These are phyloP conservation scores for Claviceps quebecensis DNA, from an alignment of 2,329 filamentous ascomycete species.

Conservation along the genomic window DNA sequence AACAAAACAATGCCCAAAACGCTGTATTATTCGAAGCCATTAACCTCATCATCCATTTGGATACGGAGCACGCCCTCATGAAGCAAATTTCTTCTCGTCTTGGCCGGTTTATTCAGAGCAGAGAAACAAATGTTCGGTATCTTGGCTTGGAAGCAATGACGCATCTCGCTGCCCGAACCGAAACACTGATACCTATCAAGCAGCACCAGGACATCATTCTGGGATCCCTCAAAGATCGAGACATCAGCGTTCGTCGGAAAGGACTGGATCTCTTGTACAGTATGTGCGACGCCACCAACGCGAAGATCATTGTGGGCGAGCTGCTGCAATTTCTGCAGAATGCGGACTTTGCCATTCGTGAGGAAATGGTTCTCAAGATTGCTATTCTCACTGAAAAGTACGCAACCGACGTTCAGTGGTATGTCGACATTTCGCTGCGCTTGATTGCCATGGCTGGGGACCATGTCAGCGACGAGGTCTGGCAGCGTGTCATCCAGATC, in stretches of 20 bases:
- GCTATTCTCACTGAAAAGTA: constrained; percentile 98
- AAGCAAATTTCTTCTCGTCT: constrained; percentile 84
- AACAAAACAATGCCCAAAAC: constrained; percentile 98
- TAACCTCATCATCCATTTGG: constrained; percentile 93
- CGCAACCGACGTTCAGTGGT: constrained; percentile 97
- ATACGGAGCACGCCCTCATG: constrained; percentile 90
- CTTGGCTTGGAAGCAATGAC: constrained; percentile 96
- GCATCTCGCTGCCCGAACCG: constrained; percentile 82
- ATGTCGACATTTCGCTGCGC: constrained; percentile 91
- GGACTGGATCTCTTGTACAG: constrained; percentile 94
- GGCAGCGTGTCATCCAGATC: constrained; percentile 97
- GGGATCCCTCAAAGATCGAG: constrained; percentile 81
- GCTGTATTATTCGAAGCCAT: constrained; percentile 97
- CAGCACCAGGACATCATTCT: constrained; percentile 95
- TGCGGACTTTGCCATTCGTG: constrained; percentile 91
- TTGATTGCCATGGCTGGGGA: constrained; percentile 94
- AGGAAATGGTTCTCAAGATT: constrained; percentile 99
- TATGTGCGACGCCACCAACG: constrained; percentile 97
- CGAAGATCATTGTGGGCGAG: constrained; percentile 83
- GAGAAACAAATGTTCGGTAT: constrained; percentile 95
- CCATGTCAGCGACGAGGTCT: constrained; percentile 97
- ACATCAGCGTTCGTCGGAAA: constrained; percentile 94
- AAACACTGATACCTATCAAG: constrained; percentile 94
- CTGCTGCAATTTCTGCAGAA: constrained; percentile 89
- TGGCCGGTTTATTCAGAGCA: constrained; percentile 89